Evolutionary conservation across 345 rosid species (phyloP).

Genomic region (Populus deltoides): DNA sequence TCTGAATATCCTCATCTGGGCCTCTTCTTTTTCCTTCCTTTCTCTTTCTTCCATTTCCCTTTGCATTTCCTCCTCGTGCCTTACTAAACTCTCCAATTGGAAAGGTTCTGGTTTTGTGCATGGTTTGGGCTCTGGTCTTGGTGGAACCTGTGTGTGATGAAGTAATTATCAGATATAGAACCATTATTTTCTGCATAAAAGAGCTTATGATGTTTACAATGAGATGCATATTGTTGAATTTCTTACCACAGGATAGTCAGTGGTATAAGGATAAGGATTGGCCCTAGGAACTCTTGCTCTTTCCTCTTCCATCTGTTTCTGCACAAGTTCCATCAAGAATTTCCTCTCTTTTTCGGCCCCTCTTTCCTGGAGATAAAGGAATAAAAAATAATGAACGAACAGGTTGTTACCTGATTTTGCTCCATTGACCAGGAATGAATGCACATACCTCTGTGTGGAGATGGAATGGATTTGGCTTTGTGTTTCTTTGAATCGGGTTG

Average conservation of each 20-base stretch:
- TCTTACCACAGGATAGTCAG: slow-evolving; percentile 92
- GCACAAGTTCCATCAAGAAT: slow-evolving; percentile 53
- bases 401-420: not conserved
- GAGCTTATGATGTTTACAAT: not conserved
- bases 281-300: slow-evolving; percentile 74
- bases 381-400: not conserved
- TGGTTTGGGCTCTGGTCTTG: slow-evolving; percentile 80
- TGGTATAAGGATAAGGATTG: slow-evolving; percentile 88
- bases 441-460: slow-evolving; percentile 79
- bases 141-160: slow-evolving; percentile 59
- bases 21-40: slow-evolving; percentile 70
- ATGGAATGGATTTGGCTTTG: slow-evolving; percentile 81
- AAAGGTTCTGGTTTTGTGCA: slow-evolving; percentile 83
- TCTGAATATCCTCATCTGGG: slow-evolving; percentile 63
- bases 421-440: not conserved
- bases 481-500: slow-evolving; percentile 66
- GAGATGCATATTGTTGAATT: not conserved
- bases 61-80: slow-evolving; percentile 86
- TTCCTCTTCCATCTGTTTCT: slow-evolving; percentile 71
- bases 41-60: slow-evolving; percentile 79
- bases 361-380: slow-evolving; percentile 60
- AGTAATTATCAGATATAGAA: not conserved
- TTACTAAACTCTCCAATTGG: slow-evolving; percentile 73
- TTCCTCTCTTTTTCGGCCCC: slow-evolving; percentile 82
- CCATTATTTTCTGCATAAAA: not conserved